Evolutionary conservation across 1,284 basidiomycete species (phyloP), one percentile per base, ranked within the genome.

Genomic region (Hortiboletus rubellus): DNA sequence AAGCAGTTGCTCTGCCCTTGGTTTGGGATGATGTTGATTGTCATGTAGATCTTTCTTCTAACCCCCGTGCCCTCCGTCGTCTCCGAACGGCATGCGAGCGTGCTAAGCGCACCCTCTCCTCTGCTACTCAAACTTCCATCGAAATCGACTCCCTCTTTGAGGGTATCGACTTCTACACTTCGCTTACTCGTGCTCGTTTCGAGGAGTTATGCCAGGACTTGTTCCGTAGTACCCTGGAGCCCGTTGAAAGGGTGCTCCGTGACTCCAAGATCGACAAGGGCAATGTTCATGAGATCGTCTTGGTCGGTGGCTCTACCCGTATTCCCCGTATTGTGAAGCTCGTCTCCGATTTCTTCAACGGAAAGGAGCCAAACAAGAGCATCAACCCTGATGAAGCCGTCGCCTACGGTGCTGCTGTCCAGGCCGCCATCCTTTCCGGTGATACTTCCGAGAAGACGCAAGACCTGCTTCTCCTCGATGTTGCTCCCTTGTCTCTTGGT

Each of bases 361-460:
- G 96, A 76, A 94, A 94, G 82, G 92, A 95, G 81, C 92, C 91
- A 71, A 93, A 92, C 84, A 92, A 92, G 82, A 90, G 85, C 76
- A 99, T 99, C 85, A 99, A 99, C 89, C 97, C 97, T 62, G 96
- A 99, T 71, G 97, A 99, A 82, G 97, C 97, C 60, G 96, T 99
- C 65, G 96, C 97, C 41, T 98, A 98, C 79, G 97, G 97, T 83
- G 97, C 96, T 65, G 96, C 97, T 63, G 96, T 99, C 70, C 97
- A 99, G 82, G 96, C 95, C 60, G 96, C 95, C 71, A 97, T 99
- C 69, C 90, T 99, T 60, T 92, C 95, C 36, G 97, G 97, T 74
- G 94, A 98, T 77, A 97, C 94, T 38, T 97, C 95, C 2, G 96
- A 98, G 83, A 97, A 96, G 84, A 97, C 94, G 46, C 93, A 96